phyloP scores from a whole-genome alignment of 208 protist species.

The Angomonas ambiguus region DNA sequence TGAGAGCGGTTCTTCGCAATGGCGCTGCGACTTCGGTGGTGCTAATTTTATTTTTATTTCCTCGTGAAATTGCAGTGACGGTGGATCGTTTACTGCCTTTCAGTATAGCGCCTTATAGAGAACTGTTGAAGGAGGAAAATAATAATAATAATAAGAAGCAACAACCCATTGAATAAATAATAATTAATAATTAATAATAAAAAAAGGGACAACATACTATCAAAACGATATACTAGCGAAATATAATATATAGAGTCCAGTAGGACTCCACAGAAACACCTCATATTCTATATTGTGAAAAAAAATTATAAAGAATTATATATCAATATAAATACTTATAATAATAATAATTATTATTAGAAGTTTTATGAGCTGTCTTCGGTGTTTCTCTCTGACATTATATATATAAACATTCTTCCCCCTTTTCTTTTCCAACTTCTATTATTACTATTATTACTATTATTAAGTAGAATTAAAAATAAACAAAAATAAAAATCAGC shows the following conservation, averaged over 20 bases:
- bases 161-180: slow-evolving; percentile 5
- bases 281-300: no score
- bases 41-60: slow-evolving; percentile 51
- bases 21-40: slow-evolving; percentile 31
- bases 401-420: neutral
- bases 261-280: no score
- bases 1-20: slow-evolving; percentile 51
- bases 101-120: slow-evolving; percentile 9
- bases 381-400: no score
- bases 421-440: slow-evolving; percentile 10
- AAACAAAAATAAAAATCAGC: slow-evolving; percentile 11
- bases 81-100: slow-evolving; percentile 43
- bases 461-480: slow-evolving; percentile 12
- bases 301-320: neutral
- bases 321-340: neutral
- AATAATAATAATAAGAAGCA: slow-evolving; percentile 8
- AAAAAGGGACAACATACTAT: no score
- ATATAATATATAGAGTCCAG: neutral
- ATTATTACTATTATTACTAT: neutral
- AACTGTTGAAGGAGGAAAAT: slow-evolving; percentile 6
- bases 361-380: no score
- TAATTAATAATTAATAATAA: slow-evolving; percentile 6
- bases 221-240: neutral
- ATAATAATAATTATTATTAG: neutral
- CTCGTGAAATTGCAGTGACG: slow-evolving; percentile 41